Conservation (phyloP, 768 basidiomycete species). For the Auriscalpium vulgare region DNA sequence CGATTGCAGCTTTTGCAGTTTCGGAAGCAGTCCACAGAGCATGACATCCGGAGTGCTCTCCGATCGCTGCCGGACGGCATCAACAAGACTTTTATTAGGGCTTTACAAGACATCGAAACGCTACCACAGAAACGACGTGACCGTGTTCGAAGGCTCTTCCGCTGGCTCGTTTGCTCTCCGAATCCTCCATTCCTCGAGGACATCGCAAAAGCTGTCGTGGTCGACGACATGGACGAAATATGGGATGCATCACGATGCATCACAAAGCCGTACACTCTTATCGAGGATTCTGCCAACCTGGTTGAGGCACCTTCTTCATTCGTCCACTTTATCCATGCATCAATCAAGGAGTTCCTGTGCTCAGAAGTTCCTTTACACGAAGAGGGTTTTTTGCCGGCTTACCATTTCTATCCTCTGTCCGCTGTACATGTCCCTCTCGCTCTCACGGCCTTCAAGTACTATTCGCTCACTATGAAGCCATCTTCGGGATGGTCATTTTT, state of each 20-base stretch:
- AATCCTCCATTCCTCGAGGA: not conserved
- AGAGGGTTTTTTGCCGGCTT: not conserved
- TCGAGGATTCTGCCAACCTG: conserved; percentile 4
- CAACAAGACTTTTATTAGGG: not conserved
- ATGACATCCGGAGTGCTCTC: not conserved
- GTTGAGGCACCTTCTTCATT: not conserved
- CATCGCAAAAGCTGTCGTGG: not conserved
- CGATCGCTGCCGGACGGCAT: not conserved
- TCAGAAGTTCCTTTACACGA: not conserved
- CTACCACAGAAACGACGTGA: not conserved
- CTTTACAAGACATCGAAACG: not conserved
- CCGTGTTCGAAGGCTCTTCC: not conserved
- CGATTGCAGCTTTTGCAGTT: conserved; percentile 1
- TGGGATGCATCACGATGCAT: conserved; percentile 1
- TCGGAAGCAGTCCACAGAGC: conserved; percentile 2
- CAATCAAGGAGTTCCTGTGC: conserved; percentile 1
- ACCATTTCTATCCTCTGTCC: not conserved
- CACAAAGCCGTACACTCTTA: not conserved
- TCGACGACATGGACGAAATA: not conserved
- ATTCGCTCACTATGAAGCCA: not conserved
- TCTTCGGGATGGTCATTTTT: too few species aligned
- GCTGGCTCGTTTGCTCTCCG: not conserved
- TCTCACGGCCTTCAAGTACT: not conserved
- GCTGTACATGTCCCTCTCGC: not conserved
- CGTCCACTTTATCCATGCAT: conserved; percentile 1